These are phyloP conservation scores for Fusarium circinatum DNA, from an alignment of 2,329 filamentous ascomycete species.

Conservation along the genomic window DNA sequence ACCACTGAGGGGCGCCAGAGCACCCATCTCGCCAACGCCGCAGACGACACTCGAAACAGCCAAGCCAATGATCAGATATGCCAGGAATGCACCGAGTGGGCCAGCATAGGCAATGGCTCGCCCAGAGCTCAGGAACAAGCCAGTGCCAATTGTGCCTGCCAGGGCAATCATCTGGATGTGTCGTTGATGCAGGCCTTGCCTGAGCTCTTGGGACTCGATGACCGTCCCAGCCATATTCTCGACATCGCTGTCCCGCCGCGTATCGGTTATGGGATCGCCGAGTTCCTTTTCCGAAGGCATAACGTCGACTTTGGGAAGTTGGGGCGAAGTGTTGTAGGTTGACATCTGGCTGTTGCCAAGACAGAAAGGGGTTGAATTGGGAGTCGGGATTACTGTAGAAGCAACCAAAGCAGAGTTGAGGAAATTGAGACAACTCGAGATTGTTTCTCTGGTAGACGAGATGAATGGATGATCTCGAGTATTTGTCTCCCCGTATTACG, in stretches of 20 bases:
- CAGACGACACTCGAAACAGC: background rate
- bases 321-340: background rate
- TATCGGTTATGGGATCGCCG: background rate
- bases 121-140: background rate
- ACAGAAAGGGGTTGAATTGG: background rate
- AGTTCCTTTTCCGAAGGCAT: background rate
- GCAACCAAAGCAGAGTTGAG: background rate
- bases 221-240: slow-evolving; percentile 1
- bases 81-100: background rate
- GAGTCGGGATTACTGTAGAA: background rate
- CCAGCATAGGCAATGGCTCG: background rate
- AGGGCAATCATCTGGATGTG: slow-evolving; percentile 11
- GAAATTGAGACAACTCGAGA: background rate
- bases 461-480: background rate
- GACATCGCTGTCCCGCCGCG: background rate
- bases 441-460: background rate
- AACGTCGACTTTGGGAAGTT: background rate
- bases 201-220: background rate
- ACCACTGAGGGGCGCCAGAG: background rate
- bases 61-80: background rate
- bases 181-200: background rate
- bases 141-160: background rate
- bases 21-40: slow-evolving; percentile 8
- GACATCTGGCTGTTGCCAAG: background rate
- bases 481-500: background rate